Base-by-base conservation (phyloP, 75 land plant genomes). In the Cupressus sempervirens region DNA sequence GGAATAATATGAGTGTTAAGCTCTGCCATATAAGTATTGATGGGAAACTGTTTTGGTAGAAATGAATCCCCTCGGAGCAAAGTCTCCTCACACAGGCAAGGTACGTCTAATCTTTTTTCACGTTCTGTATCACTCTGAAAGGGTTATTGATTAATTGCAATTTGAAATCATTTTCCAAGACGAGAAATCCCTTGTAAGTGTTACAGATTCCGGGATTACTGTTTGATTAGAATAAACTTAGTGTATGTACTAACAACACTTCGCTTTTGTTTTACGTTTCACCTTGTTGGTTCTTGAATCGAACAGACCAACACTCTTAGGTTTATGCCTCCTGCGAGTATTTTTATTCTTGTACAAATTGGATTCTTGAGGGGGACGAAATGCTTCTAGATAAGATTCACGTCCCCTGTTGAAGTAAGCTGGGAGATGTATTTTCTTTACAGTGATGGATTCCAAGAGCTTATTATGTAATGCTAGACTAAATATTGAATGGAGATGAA, bases 21-120 rank as follows among this genome's bases (percentile, higher is more conserved):
- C 81, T 45, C 30, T 79, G 9, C 29, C 30, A 41, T 45, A 79
- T 23, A 79, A 79, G 81, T n/a, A 79, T 79, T 79, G 30, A 79
- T 79, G 81, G 81, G 81, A 26, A 79, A 79, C 81, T 79, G 81
- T 79, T 79, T 40, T 23, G 81, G 50, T 45, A 12, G 50, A 79
- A 50, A 45, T 10, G 81, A 79, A 26, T 45, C 81, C 23, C 2
- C 26, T 45, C 11, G 23, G 10, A 79, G 81, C 81, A 79, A 40
- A 79, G 48, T 79, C 30, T 79, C 81, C 43, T 79, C 81, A n/a
- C 46, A 79, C 81, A 79, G 81, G 45, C 46, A 38, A 79, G 81
- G 81, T 79, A 79, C 23, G 29, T n/a, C 32, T 0, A 41, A 43
- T 70, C 29, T 45, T 50, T 76, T 14, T 18, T 76, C 79, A 76